Evolutionary conservation across 1,139 yeast species (phyloP).

Genomic region (Debaryomycetaceae sp.): DNA sequence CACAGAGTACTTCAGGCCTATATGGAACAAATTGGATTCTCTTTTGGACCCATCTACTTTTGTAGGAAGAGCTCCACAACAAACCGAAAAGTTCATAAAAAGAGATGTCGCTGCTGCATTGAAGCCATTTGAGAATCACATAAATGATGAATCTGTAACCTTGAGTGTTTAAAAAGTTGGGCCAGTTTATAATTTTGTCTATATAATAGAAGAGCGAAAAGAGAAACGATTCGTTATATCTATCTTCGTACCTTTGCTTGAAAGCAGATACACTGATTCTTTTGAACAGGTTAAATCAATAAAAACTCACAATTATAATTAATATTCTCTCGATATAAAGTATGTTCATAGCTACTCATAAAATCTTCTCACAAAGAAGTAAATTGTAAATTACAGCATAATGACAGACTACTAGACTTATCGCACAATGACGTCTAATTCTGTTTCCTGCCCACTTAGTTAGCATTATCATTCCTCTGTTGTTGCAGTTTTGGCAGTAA

Average conservation of each 20-base stretch:
- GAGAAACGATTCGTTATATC: too few relatives aligned
- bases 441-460: too few relatives aligned
- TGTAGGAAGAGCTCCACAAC: slow-evolving; percentile 98
- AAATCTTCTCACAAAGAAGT: not conserved
- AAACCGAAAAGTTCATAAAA: slow-evolving; percentile 87
- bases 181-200: too few relatives aligned
- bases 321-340: too few relatives aligned
- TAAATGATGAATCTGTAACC: slow-evolving; percentile 61
- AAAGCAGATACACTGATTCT: too few relatives aligned
- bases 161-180: slow-evolving; percentile 39
- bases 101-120: slow-evolving; percentile 84
- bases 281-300: too few relatives aligned
- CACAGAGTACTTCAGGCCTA: slow-evolving; percentile 84
- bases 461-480: not conserved
- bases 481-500: not conserved
- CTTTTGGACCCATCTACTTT: slow-evolving; percentile 90
- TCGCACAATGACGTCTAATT: too few relatives aligned
- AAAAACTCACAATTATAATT: too few relatives aligned
- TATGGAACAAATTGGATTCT: slow-evolving; percentile 75
- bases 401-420: too few relatives aligned
- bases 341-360: not conserved
- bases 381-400: not conserved
- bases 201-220: too few relatives aligned
- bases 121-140: slow-evolving; percentile 57
- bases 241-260: too few relatives aligned